phyloP scores from a whole-genome alignment of 257 asterid genomes.

The Capsicum rhomboideum region DNA sequence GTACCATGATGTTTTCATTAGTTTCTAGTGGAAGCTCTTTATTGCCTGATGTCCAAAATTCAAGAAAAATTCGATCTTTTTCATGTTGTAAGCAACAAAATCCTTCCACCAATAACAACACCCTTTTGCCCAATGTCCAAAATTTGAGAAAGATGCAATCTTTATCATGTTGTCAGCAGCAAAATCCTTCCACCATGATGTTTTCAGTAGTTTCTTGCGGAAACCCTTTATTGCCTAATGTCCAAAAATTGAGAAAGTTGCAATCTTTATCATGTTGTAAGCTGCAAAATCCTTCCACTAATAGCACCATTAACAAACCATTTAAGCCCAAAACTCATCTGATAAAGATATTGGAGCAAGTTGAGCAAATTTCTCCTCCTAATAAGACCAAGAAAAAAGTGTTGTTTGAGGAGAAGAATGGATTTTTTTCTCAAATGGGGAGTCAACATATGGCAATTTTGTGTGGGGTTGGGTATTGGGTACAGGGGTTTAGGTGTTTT shows the following conservation, averaged over 20 bases:
- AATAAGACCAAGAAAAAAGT: conserved; percentile 10
- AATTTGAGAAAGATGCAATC: too few relatives aligned
- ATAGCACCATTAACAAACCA: conserved; percentile 16
- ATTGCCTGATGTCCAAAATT: conserved; percentile 5
- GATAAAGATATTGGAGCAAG: conserved; percentile 13
- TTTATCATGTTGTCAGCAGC: too few relatives aligned
- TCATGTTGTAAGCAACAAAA: conserved; percentile 22
- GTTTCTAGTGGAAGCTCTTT: conserved; percentile 18
- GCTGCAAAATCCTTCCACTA: conserved; percentile 16
- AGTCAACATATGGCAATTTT: conserved; percentile 50
- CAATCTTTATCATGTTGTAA: conserved; percentile 17
- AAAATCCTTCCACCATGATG: conserved; percentile 13
- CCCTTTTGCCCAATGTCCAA: too few relatives aligned
- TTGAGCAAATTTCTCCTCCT: neutral
- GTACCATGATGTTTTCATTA: conserved; percentile 16
- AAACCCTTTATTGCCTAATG: too few relatives aligned
- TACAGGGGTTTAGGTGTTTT: conserved; percentile 85
- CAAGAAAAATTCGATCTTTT: conserved; percentile 3
- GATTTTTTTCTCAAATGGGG: conserved; percentile 12
- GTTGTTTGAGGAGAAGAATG: conserved; percentile 20
- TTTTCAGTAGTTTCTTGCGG: too few relatives aligned
- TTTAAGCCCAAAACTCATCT: conserved; percentile 15
- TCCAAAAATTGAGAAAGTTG: too few relatives aligned
- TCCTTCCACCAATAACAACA: neutral
- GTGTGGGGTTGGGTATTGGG: conserved; percentile 81